Base-by-base conservation (phyloP, 176 grass and related monocot species). In the Ampelocalamus luodianensis region DNA sequence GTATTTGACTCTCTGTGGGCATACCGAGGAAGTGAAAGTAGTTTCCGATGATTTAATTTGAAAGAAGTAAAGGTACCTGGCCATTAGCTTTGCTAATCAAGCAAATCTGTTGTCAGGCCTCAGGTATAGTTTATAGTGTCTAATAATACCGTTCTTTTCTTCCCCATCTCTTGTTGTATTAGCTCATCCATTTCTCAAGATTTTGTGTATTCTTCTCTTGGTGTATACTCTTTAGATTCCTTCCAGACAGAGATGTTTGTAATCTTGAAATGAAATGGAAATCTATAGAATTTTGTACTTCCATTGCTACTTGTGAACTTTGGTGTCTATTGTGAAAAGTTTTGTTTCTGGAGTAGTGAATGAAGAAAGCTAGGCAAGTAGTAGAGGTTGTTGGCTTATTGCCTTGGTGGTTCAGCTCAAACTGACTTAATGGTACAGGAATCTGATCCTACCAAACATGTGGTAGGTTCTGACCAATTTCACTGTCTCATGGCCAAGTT, bases 11-110 rank as follows among this genome's bases (percentile, higher is more conserved):
- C 50, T 54, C 9, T 61, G 9, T 24, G 58, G 58, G n/a, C 58
- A 13, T 26, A 61, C 23, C 10, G 10, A 61, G 4, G 8, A 59
- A 3, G 22, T 12, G 58, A 24, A 3, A 24, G n/a, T 4, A 26
- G 8, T 63, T 63, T 13, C 26, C 1, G 1, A 63, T 29, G 10
- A 42, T 10, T 40, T 42, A 27, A 14, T 40, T 42, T 45, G 14
- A 44, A 68, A 40, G 58, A 72, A 62, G n/a, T 53, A 53, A 53
- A 27, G 1, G 66, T 48, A 26, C 36, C 20, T 29, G 26, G 26
- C 56, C 14, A 36, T 42, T 24, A 73, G 37, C 29, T 74, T 73
- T 73, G 68, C 51, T 73, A 44, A 73, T 38, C 68, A 50, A 43
- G 68, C 38, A 32, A 60, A 58, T 77, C 29, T 51, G 43, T 69